A percentile compares a stretch with the other conserved stretches of the same genome.
phyloP scores from a whole-genome alignment of 768 basidiomycete genomes.

The Suillus cothurnatus region DNA sequence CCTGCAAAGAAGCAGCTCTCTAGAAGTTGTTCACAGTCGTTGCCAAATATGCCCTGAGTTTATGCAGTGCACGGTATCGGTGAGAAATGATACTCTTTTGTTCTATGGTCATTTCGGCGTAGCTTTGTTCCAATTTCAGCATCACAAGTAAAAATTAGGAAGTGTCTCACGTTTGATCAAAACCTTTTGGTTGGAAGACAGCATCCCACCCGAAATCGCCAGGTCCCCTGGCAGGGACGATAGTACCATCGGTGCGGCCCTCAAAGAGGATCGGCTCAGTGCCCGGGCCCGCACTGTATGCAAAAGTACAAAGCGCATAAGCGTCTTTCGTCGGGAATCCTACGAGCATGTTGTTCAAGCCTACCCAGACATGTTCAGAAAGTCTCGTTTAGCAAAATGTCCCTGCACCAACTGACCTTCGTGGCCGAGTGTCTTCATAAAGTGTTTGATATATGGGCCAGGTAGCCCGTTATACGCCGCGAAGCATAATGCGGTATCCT shows the following conservation, averaged over 20 bases:
- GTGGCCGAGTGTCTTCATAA: slow-evolving; percentile 81
- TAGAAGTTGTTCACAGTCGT: slow-evolving; percentile 10
- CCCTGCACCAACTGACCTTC: slow-evolving; percentile 52
- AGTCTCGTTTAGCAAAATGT: neutral
- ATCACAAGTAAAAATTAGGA: neutral
- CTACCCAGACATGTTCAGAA: slow-evolving; percentile 34
- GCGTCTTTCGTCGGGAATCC: slow-evolving; percentile 80
- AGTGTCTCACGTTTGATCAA: slow-evolving; percentile 69
- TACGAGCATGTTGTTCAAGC: slow-evolving; percentile 78
- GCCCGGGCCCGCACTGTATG: slow-evolving; percentile 85
- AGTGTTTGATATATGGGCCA: slow-evolving; percentile 97
- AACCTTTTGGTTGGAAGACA: slow-evolving; percentile 76
- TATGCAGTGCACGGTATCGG: slow-evolving; percentile 63
- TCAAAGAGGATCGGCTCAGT: slow-evolving; percentile 81
- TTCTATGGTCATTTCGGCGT: slow-evolving; percentile 66
- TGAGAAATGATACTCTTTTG: slow-evolving; percentile 71
- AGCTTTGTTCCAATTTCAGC: slow-evolving; percentile 37
- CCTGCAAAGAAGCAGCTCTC: neutral
- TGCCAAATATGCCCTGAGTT: slow-evolving; percentile 47
- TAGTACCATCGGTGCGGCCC: slow-evolving; percentile 85
- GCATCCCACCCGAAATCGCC: slow-evolving; percentile 90
- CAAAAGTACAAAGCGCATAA: slow-evolving; percentile 94
- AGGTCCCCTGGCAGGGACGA: slow-evolving; percentile 83
- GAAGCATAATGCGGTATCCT: slow-evolving; percentile 95
- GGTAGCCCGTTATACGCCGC: slow-evolving; percentile 89